Evolutionary conservation across 1,139 yeast species (phyloP).

Genomic region (Debaryomyces nepalensis): DNA sequence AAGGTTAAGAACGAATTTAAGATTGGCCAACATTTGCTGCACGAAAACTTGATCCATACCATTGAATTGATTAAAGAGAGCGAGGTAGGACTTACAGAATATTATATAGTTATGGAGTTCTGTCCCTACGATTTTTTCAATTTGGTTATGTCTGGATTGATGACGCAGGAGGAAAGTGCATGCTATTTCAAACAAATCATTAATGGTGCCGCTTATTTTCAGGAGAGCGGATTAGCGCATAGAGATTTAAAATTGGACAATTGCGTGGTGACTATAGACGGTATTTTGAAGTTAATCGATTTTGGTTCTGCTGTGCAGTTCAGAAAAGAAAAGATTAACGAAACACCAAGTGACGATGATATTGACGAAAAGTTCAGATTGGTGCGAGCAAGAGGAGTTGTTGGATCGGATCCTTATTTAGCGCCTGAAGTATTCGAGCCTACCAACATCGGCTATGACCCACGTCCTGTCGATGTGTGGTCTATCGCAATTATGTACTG

Average conservation of each 20-base stretch:
- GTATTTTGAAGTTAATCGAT: constrained; percentile 72
- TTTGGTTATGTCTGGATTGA: constrained; percentile 72
- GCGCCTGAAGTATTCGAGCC: constrained; percentile 73
- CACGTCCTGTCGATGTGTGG: constrained; percentile 78
- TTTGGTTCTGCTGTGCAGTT: constrained; percentile 79
- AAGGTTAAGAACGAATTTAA: constrained; percentile 71
- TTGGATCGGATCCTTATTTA: constrained; percentile 81
- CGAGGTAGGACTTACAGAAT: constrained; percentile 39
- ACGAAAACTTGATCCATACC: constrained; percentile 68
- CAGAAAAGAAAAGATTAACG: constrained; percentile 32
- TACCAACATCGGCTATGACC: constrained; percentile 58
- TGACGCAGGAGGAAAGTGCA: constrained; percentile 59
- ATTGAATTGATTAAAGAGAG: constrained; percentile 63
- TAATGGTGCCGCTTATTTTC: constrained; percentile 64
- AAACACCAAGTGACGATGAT: constrained; percentile 31
- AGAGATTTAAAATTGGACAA: constrained; percentile 78
- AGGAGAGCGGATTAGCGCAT: constrained; percentile 72
- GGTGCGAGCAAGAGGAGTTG: constrained; percentile 63
- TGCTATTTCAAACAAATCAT: constrained; percentile 75
- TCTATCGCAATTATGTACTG: constrained; percentile 76
- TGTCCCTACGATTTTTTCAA: constrained; percentile 78
- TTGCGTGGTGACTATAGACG: constrained; percentile 67
- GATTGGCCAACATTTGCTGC: constrained; percentile 63
- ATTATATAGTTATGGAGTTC: constrained; percentile 74
- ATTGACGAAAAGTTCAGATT: constrained; percentile 31